Percentiles rank a stretch among this genome's conserved stretches.
These are phyloP conservation scores for Cladorrhinum sp. DNA, from an alignment of 2,329 filamentous ascomycete species.

Conservation along the genomic window DNA sequence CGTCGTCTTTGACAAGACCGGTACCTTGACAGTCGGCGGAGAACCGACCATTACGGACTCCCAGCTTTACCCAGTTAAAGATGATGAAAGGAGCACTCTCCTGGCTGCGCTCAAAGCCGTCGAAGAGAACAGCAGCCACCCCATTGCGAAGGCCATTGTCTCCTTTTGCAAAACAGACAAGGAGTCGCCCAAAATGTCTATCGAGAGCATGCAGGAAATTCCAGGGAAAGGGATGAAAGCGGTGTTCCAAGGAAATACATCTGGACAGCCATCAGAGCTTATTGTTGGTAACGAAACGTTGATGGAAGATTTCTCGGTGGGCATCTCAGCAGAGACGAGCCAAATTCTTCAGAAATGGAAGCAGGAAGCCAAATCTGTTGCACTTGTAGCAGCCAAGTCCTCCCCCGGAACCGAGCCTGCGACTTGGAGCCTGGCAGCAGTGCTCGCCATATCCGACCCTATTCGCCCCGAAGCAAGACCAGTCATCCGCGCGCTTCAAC, in stretches of 20 bases:
- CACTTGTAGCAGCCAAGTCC: slow-evolving; percentile 50
- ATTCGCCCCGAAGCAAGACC: slow-evolving; percentile 68
- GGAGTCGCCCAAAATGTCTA: slow-evolving; percentile 28
- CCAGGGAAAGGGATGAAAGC: slow-evolving; percentile 70
- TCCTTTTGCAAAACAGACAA: slow-evolving; percentile 52
- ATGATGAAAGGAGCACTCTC: slow-evolving; percentile 33
- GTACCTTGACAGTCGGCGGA: slow-evolving; percentile 72
- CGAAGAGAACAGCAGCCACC: slow-evolving; percentile 72
- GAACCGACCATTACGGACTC: slow-evolving; percentile 66
- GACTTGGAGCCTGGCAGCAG: slow-evolving; percentile 54
- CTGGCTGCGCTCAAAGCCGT: slow-evolving; percentile 57
- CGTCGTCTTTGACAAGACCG: slow-evolving; percentile 87
- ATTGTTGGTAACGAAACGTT: slow-evolving; percentile 71
- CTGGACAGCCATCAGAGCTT: slow-evolving; percentile 44
- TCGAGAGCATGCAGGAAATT: slow-evolving; percentile 58
- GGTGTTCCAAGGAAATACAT: slow-evolving; percentile 37
- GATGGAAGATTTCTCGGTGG: slow-evolving; percentile 51
- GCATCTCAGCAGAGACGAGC: slow-evolving; percentile 36
- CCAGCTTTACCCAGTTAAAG: slow-evolving; percentile 37
- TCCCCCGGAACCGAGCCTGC: slow-evolving; percentile 5
- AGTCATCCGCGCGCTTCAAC: slow-evolving; percentile 63
- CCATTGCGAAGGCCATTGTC: slow-evolving; percentile 68
- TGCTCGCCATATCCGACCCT: slow-evolving; percentile 77
- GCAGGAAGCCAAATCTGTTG: slow-evolving; percentile 60
- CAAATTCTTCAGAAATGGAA: slow-evolving; percentile 55